Percentiles rank a stretch among this genome's conserved stretches.
Evolutionary conservation across 768 basidiomycete genomes (phyloP).

Genomic region (Leccinum boreale): DNA sequence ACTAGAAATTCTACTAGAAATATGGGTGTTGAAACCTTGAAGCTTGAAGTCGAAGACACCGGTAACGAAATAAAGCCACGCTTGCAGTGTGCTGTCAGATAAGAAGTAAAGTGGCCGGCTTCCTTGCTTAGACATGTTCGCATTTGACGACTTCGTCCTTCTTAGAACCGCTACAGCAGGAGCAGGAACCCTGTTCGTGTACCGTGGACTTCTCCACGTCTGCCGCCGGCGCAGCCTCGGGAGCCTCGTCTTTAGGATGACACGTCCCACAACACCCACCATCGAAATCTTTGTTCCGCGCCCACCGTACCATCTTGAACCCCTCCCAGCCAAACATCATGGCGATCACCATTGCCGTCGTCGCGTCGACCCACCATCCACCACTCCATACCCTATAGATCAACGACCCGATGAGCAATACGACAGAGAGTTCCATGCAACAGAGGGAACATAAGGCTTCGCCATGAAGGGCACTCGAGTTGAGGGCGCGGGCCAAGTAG

Average conservation of each 20-base stretch:
- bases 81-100: neutral
- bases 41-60: neutral
- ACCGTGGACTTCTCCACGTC: conserved; percentile 3
- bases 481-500: conserved; percentile 41
- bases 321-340: conserved; percentile 46
- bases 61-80: too few species aligned
- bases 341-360: conserved; percentile 40
- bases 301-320: conserved; percentile 41
- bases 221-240: neutral
- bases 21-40: neutral
- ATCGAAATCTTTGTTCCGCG: conserved; percentile 30
- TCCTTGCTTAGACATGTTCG: conserved; percentile 8
- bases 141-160: neutral
- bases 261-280: conserved; percentile 37
- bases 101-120: neutral
- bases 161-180: neutral
- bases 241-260: neutral
- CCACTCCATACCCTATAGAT: conserved; percentile 39
- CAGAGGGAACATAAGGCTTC: conserved; percentile 44
- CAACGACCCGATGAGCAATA: conserved; percentile 40
- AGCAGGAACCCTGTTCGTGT: neutral
- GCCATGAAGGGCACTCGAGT: conserved; percentile 43
- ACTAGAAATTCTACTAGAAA: neutral
- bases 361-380: conserved; percentile 50
- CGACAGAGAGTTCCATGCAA: conserved; percentile 42